phyloP scores from a whole-genome alignment of 2,329 filamentous ascomycete species.

The Sordariomycetes sp. region DNA sequence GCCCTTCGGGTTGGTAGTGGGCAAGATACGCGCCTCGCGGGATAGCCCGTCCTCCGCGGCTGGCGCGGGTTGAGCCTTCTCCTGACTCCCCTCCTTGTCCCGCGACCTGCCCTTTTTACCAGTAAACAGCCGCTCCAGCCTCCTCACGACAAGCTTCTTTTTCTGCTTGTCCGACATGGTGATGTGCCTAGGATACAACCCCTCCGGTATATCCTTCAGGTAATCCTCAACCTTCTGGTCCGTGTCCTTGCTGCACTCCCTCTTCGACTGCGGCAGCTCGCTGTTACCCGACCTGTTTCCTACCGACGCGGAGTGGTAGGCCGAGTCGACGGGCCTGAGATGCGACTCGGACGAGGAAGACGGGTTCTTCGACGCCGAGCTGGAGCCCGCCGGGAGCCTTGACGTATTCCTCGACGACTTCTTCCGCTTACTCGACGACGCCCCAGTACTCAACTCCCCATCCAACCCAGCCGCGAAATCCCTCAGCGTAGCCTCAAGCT shows the following conservation, averaged over 20 bases:
- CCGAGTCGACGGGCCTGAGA: slow-evolving; percentile 42
- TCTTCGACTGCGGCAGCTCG: slow-evolving; percentile 21
- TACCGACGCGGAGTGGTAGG: slow-evolving; percentile 54
- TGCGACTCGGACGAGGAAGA: slow-evolving; percentile 40
- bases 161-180: slow-evolving; percentile 59
- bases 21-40: slow-evolving; percentile 36
- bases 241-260: slow-evolving; percentile 23
- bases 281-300: slow-evolving; percentile 23
- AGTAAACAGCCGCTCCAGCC: slow-evolving; percentile 71
- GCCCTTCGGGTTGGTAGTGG: slow-evolving; percentile 17
- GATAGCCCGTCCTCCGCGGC: slow-evolving; percentile 10
- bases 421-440: slow-evolving; percentile 23
- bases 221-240: slow-evolving; percentile 56
- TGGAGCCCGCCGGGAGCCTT: slow-evolving; percentile 24
- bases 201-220: slow-evolving; percentile 58
- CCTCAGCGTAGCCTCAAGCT: slow-evolving; percentile 60
- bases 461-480: slow-evolving; percentile 56
- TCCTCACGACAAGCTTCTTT: slow-evolving; percentile 63
- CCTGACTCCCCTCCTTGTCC: slow-evolving; percentile 6
- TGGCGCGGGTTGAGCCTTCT: slow-evolving; percentile 7
- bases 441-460: slow-evolving; percentile 22
- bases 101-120: slow-evolving; percentile 35
- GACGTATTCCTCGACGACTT: slow-evolving; percentile 17
- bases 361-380: slow-evolving; percentile 34
- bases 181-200: slow-evolving; percentile 47